Evolutionary conservation across 192 early-diverging fungal species (phyloP).

Genomic region (Linnemannia elongata): DNA sequence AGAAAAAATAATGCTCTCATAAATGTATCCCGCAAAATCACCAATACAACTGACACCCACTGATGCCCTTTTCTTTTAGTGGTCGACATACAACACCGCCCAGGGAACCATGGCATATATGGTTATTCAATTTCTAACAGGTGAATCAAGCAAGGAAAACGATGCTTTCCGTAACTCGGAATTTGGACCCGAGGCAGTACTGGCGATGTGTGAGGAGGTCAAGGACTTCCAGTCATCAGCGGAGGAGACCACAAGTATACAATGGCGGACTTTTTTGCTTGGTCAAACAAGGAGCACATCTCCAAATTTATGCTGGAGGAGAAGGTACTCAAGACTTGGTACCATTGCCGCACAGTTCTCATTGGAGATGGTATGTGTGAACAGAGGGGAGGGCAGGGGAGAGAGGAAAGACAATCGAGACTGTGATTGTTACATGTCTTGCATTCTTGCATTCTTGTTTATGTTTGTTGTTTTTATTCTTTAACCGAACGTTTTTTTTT

Average conservation of each 20-base stretch:
- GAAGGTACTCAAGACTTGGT: constrained; percentile 46
- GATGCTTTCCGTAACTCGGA: constrained; percentile 4
- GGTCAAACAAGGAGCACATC: constrained; percentile 7
- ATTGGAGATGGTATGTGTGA: constrained; percentile 31
- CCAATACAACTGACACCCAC: no score
- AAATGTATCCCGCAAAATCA: background rate
- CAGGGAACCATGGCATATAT: background rate
- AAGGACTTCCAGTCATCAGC: constrained; percentile 8
- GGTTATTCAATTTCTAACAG: background rate
- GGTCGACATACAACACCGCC: constrained; percentile 1
- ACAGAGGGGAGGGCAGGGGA: background rate
- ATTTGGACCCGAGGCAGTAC: constrained; percentile 11
- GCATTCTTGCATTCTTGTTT: no score
- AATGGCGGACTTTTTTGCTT: constrained; percentile 14
- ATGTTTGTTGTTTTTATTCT: no score
- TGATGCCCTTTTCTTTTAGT: background rate
- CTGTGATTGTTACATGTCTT: background rate
- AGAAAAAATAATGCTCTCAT: constrained; percentile 4
- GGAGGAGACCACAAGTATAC: constrained; percentile 4
- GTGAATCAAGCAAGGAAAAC: background rate
- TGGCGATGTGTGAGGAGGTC: constrained; percentile 27
- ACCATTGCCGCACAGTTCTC: constrained; percentile 22
- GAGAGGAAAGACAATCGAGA: no score
- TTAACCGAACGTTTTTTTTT: no score
- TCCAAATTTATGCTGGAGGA: constrained; percentile 40